Evolutionary conservation across 345 rosid genomes (phyloP), one percentile per base, ranked within the genome.

Genomic region (Aquilaria yunnanensis): DNA sequence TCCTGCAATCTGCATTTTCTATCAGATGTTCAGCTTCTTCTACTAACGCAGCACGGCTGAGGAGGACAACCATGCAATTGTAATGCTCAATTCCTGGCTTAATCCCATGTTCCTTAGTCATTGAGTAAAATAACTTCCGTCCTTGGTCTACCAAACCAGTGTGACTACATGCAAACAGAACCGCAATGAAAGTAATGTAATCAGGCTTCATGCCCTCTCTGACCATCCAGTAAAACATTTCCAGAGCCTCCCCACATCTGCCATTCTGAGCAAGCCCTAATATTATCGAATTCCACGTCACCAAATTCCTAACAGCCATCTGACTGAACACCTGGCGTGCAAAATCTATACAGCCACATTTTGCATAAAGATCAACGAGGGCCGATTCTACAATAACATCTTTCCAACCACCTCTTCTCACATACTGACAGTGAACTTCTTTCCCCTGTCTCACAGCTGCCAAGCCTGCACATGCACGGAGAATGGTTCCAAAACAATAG

Each of bases 221-320:
- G 54, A 72, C 67, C 95, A 86, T 86, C 73, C 77, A 82, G 49
- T 78, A 54, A 64, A 88, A 94, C 59, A 85, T 74, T 59, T 58
- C 47, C 49, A 90, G 74, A 68, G 92, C 87, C 77, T 88, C 87
- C 60, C 56, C 74, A 41, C 78, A 86, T 80, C 82, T 80, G 75
- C 98, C 97, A 58, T 93, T 93, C 64, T 93, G 96, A 62, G 96
- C 97, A 53, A 88, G 76, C 5, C 90, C 98, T 68, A 74, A 58
- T 45, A 93, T 74, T 94, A 93, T 90, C 0, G 98, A 72, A 64
- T 93, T 93, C 96, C 92, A 85, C 23, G 97, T 86, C 70, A 93
- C 86, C 73, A 83, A 64, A 67, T 88, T 90, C 62, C 70, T 78
- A 47, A 73, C 56, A 0, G 72, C 58, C 96, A 88, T 88, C 48